Evolutionary conservation across 2,329 filamentous ascomycete genomes (phyloP), one percentile per base, ranked within the genome.

Genomic region (Cladosporium phlei): DNA sequence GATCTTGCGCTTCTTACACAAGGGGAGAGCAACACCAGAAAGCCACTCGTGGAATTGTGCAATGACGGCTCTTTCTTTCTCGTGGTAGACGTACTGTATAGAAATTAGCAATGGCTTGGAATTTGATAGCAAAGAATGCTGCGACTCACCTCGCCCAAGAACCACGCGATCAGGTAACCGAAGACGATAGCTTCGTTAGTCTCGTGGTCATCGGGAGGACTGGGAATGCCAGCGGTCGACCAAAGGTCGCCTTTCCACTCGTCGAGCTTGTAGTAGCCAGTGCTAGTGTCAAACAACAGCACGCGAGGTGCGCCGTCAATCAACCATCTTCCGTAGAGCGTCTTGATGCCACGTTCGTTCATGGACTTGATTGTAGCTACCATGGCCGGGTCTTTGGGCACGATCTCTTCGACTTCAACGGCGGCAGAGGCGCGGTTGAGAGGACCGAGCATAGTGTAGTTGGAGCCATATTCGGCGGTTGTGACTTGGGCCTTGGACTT

Each of bases 41-140:
- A 98, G 79, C 93, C 93, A 98, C 70, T 98, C 93, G 74, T 98
- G 93, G 74, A 97, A 97, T 69, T 98, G 93, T 47, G 90, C 93
- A 67, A 97, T 93, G 55, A 98, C 88, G 3, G 93, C 93, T 62
- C 82, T 86, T 56, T 83, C 84, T 69, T 87, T 93, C 70, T 97
- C 91, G 66, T 95, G 90, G 61, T 84, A 88, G 53, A 95, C 88
- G 67, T 90, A 97, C 90, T 95, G 58, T 1, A 21, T 4, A 32
- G 19, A 20, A 27, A 28, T 63, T 46, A 53, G 57, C 47, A 19
- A 38, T 32, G 14, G 14, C 19, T 14, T 2, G n/a, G n/a, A n/a
- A n/a, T n/a, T n/a, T n/a, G n/a, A n/a, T 12, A 12, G 1, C 17
- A n/a, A 7, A 25, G 14, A 25, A 10, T 24, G 10, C n/a, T 14